Base-by-base conservation (phyloP, 1,139 yeast species). In the Pichia sp. region DNA sequence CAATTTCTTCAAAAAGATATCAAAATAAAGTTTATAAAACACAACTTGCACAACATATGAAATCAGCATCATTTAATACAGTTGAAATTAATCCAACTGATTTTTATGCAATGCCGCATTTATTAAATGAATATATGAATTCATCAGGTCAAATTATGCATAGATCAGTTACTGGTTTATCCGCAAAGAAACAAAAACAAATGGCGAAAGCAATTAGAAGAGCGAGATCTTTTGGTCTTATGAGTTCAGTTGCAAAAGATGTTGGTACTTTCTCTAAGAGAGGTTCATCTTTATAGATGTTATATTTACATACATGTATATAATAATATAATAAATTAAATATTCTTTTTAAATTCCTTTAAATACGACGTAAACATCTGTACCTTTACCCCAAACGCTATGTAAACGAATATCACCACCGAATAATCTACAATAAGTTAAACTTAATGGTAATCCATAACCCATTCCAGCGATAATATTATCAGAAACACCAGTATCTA, bases 381-480 rank as follows among this genome's bases (percentile, higher is more conserved):
- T 79, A 8, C 98, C 98, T 78, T 86, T 78, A 1, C 96, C 95
- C 61, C 76, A 74, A 49, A 87, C 78, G 25, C 84, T 79, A 58
- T 88, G 95, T 29, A 89, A 69, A 31, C 81, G 80, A 48, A 89
- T 71, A 61, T 72, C 76, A 1, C 97, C 97, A 31, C 79, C 80
- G 56, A 80, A 80, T 55, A 79, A 70, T 55, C 76, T 81, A 28
- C 80, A 76, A 53, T 81, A 81, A 0, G 84, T 81, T 55, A 76
- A 75, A 64, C 91, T 85, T 47, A 89, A 66, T 1, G 97, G 97
- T 40, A 89, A 63, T 0, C 98, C 98, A 57, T 87, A 89, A 0
- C 98, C 98, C 85, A 91, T 82, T 0, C 98, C 98, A 0, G 96
- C 96, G 26, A 88, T 86, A 16, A 76, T 74, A 53, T 83, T 83